phyloP scores from a whole-genome alignment of 2,329 filamentous ascomycete species.

The Lecanicillium sp. region DNA sequence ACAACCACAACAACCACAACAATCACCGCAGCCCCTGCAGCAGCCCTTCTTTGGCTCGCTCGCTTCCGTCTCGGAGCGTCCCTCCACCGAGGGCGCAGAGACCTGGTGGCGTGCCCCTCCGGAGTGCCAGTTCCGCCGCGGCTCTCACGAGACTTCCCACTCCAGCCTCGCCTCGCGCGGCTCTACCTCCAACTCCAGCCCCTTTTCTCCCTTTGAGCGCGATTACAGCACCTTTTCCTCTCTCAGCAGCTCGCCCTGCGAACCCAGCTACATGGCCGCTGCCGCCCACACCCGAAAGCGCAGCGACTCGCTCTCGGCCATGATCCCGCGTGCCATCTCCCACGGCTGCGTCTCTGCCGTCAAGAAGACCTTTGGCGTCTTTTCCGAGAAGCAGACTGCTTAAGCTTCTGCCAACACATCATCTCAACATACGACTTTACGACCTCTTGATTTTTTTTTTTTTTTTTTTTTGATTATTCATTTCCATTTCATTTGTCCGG shows the following conservation, averaged over 20 bases:
- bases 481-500: neutral
- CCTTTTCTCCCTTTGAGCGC: constrained; percentile 1
- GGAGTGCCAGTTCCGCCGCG: constrained; percentile 2
- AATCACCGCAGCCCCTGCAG: no score
- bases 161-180: constrained; percentile 7
- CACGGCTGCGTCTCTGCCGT: constrained; percentile 11
- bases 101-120: constrained; percentile 2
- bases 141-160: constrained; percentile 7
- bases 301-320: constrained; percentile 10
- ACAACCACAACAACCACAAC: no score
- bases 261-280: neutral
- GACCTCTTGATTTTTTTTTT: neutral
- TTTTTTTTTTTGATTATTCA: neutral
- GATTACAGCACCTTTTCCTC: constrained; percentile 6
- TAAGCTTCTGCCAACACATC: neutral
- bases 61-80: neutral
- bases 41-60: neutral
- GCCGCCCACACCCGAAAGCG: constrained; percentile 2
- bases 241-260: constrained; percentile 7
- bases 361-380: constrained; percentile 12
- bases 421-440: neutral
- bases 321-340: constrained; percentile 11
- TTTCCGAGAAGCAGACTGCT: constrained; percentile 1
- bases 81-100: constrained; percentile 2
- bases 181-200: neutral